Conservation (phyloP, 768 basidiomycete species). For the Bullera alba region DNA sequence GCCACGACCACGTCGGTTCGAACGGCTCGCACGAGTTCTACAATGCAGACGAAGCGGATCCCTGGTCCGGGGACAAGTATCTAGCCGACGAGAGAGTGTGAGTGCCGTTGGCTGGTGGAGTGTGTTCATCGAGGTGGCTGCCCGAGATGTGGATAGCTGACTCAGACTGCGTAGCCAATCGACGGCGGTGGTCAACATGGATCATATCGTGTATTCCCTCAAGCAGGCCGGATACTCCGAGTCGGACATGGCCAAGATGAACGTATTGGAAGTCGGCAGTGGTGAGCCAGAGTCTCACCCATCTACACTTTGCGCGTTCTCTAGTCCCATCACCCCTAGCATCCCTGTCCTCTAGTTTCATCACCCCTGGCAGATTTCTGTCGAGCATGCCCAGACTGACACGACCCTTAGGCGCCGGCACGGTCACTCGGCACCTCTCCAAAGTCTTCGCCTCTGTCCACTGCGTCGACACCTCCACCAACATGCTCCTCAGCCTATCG, state of each 20-base stretch:
- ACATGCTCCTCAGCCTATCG: constrained; percentile 20
- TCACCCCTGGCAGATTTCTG: background rate
- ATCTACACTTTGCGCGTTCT: background rate
- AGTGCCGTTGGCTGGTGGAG: constrained; percentile 1
- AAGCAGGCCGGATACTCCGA: constrained; percentile 5
- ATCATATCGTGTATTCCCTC: constrained; percentile 16
- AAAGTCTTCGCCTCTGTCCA: constrained; percentile 23
- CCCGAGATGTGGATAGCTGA: background rate
- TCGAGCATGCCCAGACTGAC: background rate
- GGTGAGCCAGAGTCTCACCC: constrained; percentile 22
- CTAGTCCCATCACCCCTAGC: background rate
- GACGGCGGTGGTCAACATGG: constrained; percentile 8
- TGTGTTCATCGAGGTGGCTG: too few species aligned
- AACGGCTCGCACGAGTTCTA: constrained; percentile 6
- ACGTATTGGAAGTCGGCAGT: constrained; percentile 25
- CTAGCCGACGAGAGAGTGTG: constrained; percentile 16
- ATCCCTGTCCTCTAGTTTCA: background rate
- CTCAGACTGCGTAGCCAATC: constrained; percentile 8
- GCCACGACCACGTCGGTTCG: constrained; percentile 8
- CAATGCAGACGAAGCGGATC: constrained; percentile 11
- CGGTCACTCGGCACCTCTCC: constrained; percentile 18
- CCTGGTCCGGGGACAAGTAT: constrained; percentile 20
- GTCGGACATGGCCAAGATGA: constrained; percentile 3
- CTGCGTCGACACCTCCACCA: constrained; percentile 26
- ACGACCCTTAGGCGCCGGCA: constrained; percentile 27